Evolutionary conservation across 1,284 basidiomycete species (phyloP), one percentile per base, ranked within the genome.

Genomic region (Inonotus hispidus): DNA sequence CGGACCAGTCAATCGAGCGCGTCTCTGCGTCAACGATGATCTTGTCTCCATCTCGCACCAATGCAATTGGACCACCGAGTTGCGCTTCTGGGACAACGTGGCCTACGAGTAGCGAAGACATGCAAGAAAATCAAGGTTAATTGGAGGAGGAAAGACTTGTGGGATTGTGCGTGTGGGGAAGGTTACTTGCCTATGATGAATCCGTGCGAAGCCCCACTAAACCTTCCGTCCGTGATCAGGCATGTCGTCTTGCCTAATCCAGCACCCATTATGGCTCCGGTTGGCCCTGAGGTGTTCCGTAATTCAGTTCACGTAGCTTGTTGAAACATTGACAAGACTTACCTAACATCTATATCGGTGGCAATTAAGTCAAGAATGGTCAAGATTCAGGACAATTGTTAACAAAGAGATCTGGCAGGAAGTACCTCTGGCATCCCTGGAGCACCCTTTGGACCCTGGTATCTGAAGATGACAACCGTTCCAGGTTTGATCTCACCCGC

Each of bases 391-490:
- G n/a, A n/a, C n/a, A n/a, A n/a, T n/a, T n/a, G n/a, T n/a, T 37
- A 39, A 32, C 6, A 14, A 35, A 52, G 39, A 21, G 3, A 64
- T 25, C 19, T 1, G 39, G 14, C 37, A 32, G 64, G 32, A 25
- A 71, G 53, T 56, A 83, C 82, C 75, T 98, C 96, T 16, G 96
- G 96, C 96, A 98, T 98, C 53, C 95, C 95, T 21, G 95, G 95
- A 32, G 89, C 95, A 60, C 95, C 95, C 75, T 95, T 96, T 2
- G 95, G 95, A 23, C 95, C 95, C 73, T 96, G 92, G 74, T 98
- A 98, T 64, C 95, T 82, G 76, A 98, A 88, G 53, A 98, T 89
- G 62, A 97, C 82, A 35, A 96, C 87, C 65, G 82, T 92, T 0
- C 94, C 94, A 35, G 87, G 78, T 69, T 87, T 93, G 73, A 99